Evolutionary conservation across 2,329 filamentous ascomycete species (phyloP).

Genomic region (Ophiostoma angusticollis): DNA sequence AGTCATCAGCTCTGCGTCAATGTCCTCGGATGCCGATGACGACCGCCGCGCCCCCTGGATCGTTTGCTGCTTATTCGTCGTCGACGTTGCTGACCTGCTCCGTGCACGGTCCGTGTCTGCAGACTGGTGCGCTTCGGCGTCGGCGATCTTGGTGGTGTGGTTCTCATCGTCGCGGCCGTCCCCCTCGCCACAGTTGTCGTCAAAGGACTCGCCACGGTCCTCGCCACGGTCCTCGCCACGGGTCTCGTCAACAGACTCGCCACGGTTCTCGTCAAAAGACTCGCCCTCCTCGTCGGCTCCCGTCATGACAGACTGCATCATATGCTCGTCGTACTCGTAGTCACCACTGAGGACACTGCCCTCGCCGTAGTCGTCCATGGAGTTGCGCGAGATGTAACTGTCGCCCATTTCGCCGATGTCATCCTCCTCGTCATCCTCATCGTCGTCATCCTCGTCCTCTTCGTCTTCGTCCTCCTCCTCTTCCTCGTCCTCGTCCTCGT

Average conservation of each 20-base stretch:
- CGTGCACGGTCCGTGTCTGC: no score
- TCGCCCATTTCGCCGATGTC: constrained; percentile 32
- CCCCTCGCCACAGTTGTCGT: constrained; percentile 12
- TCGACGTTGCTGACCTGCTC: constrained; percentile 5
- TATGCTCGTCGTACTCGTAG: constrained; percentile 30
- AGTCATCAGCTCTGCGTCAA: constrained; percentile 45
- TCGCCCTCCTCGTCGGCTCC: constrained; percentile 23
- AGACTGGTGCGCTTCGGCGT: not conserved
- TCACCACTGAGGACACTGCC: constrained; percentile 30
- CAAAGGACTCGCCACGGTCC: constrained; percentile 15
- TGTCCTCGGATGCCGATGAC: constrained; percentile 26
- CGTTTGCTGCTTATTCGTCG: not conserved
- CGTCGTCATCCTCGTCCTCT: constrained; percentile 25
- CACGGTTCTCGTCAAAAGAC: constrained; percentile 23
- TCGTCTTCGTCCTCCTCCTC: constrained; percentile 33
- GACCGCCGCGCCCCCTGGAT: no score
- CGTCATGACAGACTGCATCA: constrained; percentile 28
- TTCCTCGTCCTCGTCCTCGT: constrained; percentile 28
- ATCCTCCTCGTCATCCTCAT: constrained; percentile 27
- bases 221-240: constrained; percentile 33
- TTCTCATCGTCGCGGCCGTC: not conserved
- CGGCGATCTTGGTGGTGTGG: not conserved
- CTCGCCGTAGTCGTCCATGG: constrained; percentile 25
- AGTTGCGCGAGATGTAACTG: constrained; percentile 30
- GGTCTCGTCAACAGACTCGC: constrained; percentile 24